Evolutionary conservation across 345 rosid genomes (phyloP).

Genomic region (Atalantia buxifolia): DNA sequence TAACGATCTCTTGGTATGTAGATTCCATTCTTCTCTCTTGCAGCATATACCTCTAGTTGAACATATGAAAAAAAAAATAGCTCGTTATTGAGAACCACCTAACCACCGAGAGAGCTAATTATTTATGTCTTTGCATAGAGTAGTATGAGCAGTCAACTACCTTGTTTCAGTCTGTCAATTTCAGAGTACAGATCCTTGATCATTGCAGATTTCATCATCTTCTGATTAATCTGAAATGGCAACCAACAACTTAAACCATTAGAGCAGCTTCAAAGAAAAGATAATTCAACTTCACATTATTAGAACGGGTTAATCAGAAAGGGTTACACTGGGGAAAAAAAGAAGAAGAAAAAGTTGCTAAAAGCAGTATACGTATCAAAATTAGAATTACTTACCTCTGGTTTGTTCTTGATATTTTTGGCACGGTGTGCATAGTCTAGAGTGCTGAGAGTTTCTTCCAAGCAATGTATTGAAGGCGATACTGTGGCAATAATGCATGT

Average conservation of each 20-base stretch:
- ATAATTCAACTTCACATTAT: constrained; percentile 11
- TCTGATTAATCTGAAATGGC: constrained; percentile 79
- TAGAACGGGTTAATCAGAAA: neutral
- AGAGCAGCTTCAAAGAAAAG: constrained; percentile 9
- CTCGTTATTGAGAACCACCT: neutral
- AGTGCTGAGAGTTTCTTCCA: constrained; percentile 98
- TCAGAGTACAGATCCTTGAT: constrained; percentile 97
- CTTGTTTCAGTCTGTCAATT: constrained; percentile 97
- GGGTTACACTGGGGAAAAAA: neutral
- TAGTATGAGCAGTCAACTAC: constrained; percentile 30
- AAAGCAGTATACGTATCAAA: neutral
- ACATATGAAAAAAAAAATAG: constrained; percentile 2
- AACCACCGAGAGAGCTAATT: neutral
- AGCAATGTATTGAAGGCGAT: constrained; percentile 85
- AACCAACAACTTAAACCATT: constrained; percentile 12
- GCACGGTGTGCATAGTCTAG: constrained; percentile 98
- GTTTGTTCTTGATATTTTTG: constrained; percentile 97
- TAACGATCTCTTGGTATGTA: constrained; percentile 93
- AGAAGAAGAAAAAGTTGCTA: constrained; percentile 7
- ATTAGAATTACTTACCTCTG: constrained; percentile 58
- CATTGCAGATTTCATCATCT: constrained; percentile 99
- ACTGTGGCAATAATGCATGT: constrained; percentile 98
- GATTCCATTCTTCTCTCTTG: constrained; percentile 97
- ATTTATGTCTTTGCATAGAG: neutral
- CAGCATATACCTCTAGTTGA: constrained; percentile 83